Evolutionary conservation across 2,329 filamentous ascomycete species (phyloP), one percentile per base, ranked within the genome.

Genomic region (Drechslerella coelobrocha): DNA sequence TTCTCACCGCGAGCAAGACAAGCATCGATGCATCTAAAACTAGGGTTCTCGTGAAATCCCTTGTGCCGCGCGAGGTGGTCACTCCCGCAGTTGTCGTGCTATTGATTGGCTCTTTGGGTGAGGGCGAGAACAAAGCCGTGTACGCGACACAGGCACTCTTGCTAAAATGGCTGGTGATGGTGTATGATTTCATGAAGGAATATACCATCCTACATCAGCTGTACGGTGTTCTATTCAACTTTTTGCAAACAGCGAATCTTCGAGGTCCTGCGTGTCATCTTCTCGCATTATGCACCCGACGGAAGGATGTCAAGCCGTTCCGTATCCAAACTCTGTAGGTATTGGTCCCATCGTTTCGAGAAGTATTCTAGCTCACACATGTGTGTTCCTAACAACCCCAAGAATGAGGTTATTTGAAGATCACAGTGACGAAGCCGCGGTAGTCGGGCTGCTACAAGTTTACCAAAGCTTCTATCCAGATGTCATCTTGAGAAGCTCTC

Each of bases 381-480:
- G 41, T 19, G 17, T n/a, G 17, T 23, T 2, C 3, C 41, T 45
- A 45, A 45, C 21, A 3, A 5, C 21, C 41, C 77, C 88, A 31
- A 84, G 84, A 1, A 80, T 85, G 45, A 61, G 56, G 52, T 43
- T 69, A n/a, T 62, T 52, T 27, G 65, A 84, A 86, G 75, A 84
- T 82, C 53, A 76, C 2, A 88, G 88, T 17, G 89, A 89, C 75
- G 91, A 96, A 61, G 88, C 88, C 52, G 84, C 87, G 55, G 81
- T 96, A 34, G 83, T 89, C 37, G 89, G 89, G 2, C 81, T 96
- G 17, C 81, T 95, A 53, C 85, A 89, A 61, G 86, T 93, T n/a
- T 95, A 88, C 81, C 94, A 94, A 77, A 91, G 93, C 77, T 95
- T 93, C 78, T 95, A 93, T 76, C 91, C 91, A 0, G 91, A 96